Evolutionary conservation across 2,329 filamentous ascomycete genomes (phyloP).

Genomic region (Fusarium proliferatum): DNA sequence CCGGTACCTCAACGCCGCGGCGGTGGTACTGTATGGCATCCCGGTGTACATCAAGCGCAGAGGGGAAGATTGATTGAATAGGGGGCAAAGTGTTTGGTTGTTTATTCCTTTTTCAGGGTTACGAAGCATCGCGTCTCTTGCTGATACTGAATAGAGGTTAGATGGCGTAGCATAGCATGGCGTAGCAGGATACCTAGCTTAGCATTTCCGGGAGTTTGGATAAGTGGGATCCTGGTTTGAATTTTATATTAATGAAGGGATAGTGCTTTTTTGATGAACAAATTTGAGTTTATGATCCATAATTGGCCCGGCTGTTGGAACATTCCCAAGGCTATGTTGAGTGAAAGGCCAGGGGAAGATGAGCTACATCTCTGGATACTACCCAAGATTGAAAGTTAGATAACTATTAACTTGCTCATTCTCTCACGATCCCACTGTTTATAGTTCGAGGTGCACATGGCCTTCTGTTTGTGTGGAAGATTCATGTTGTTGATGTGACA

Average conservation of each 20-base stretch:
- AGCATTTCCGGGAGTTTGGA: constrained; percentile 39
- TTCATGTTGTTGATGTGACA: background rate
- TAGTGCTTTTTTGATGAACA: constrained; percentile 1
- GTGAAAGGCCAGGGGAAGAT: background rate
- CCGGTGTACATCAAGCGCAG: constrained; percentile 78
- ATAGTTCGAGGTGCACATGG: background rate
- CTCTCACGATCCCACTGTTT: background rate
- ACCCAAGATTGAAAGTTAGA: background rate
- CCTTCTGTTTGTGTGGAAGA: background rate
- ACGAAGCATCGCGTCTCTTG: constrained; percentile 7
- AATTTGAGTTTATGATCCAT: constrained; percentile 1
- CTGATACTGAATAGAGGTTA: constrained; percentile 8
- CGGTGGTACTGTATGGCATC: constrained; percentile 93
- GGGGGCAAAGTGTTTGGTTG: constrained; percentile 14
- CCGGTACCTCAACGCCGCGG: constrained; percentile 91
- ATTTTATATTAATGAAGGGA: constrained; percentile 24
- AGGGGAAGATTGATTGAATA: constrained; percentile 39
- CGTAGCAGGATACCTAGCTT: constrained; percentile 11
- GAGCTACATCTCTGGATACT: background rate
- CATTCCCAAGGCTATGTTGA: background rate
- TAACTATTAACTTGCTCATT: background rate
- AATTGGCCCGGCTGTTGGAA: background rate
- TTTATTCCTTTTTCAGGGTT: constrained; percentile 6
- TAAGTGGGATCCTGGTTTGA: constrained; percentile 8
- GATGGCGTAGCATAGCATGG: constrained; percentile 21